Base-by-base conservation (phyloP, 75 land plant genomes). In the Larix kaempferi region DNA sequence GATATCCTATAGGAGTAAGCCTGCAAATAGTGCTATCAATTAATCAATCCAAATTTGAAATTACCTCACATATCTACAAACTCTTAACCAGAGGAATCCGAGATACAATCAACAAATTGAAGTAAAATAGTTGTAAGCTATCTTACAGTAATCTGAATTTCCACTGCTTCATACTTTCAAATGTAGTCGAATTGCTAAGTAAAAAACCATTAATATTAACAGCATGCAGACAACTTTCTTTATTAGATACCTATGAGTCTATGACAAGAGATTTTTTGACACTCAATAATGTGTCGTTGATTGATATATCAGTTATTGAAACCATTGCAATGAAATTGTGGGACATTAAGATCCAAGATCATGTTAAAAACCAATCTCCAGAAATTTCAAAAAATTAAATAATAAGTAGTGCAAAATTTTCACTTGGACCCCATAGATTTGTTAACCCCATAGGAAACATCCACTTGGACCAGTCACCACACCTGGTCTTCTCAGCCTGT, bases 1-100 rank as follows among this genome's bases (percentile, higher is more conserved):
- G 97, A 58, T 92, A 95, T 58, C 97, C 97, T 33, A 88, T 78
- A 39, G 95, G 94, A 73, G 85, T 90, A 15, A 94, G 81, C 84
- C 97, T 94, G 84, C 22, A 63, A 26, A 69, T 69, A 66, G 71
- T 64, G 67, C 33, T 26, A 14, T 29, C 37, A 23, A 64, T 64
- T 64, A 64, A 2, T 13, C 15, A 26, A 64, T 16, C 35, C 67
- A 64, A 65, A 16, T 19, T 33, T 65, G 35, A 65, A 37, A 29
- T 65, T 65, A 37, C 39, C 29, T 65, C 37, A 65, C 26, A 15
- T 33, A 65, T 29, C 35, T 65, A 16, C 69, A n/a, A n/a, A 33
- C 35, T 33, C 17, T 37, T 65, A 33, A 29, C 69, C 39, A 57
- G 41, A 35, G 19, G 41, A 69, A 35, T 41, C 10, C 0, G 17